Conservation (phyloP, 768 basidiomycete species). For the Dictyophora rubrovolvata region DNA sequence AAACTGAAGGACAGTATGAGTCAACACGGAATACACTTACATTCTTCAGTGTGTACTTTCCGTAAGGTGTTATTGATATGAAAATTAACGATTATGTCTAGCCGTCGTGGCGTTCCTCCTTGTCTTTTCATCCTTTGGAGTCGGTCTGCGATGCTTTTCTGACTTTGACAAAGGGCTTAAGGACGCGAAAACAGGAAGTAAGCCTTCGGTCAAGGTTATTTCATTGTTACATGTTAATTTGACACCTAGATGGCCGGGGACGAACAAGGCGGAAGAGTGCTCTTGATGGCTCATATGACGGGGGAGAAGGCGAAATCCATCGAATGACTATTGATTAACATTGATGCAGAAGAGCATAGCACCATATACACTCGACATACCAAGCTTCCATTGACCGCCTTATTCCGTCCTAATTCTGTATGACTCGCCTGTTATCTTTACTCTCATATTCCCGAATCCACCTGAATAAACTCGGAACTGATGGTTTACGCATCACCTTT, state of each 20-base stretch:
- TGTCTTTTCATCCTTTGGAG: constrained; percentile 59
- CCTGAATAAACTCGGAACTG: too few species aligned
- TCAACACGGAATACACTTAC: constrained; percentile 76
- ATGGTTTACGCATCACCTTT: too few species aligned
- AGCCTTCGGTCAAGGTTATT: constrained; percentile 24
- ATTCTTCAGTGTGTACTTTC: constrained; percentile 53
- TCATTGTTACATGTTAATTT: constrained; percentile 23
- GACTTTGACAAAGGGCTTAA: constrained; percentile 79
- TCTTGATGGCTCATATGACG: not conserved
- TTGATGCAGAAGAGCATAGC: not conserved
- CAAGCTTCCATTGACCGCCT: too few species aligned
- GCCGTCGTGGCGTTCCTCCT: constrained; percentile 70
- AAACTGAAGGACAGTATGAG: constrained; percentile 40
- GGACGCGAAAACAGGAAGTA: constrained; percentile 65
- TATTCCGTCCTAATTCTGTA: not conserved
- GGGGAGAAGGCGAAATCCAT: constrained; percentile 9
- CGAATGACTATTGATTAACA: constrained; percentile 24
- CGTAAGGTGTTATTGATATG: not conserved
- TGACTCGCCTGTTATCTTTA: not conserved
- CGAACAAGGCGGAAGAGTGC: not conserved
- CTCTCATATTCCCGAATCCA: too few species aligned
- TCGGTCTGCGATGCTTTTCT: constrained; percentile 68
- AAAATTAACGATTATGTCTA: constrained; percentile 19
- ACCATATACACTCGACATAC: too few species aligned
- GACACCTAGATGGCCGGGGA: not conserved